Evolutionary conservation across 2,329 filamentous ascomycete species (phyloP).

Genomic region (Calonectria henricotiae): DNA sequence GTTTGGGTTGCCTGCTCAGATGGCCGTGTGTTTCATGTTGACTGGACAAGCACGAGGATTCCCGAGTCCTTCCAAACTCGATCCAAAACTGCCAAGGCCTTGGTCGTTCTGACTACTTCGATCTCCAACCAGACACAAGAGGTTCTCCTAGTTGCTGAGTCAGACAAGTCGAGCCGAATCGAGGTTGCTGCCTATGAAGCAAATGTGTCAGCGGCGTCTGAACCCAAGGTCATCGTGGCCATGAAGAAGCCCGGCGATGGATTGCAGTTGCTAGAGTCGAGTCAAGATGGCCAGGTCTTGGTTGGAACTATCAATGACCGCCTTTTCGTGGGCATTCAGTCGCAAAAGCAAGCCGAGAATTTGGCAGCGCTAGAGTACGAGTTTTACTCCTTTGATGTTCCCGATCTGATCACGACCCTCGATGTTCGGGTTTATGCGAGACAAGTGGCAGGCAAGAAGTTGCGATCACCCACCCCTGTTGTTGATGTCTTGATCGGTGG

Average conservation of each 20-base stretch:
- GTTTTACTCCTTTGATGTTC: slow-evolving; percentile 72
- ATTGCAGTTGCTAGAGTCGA: slow-evolving; percentile 64
- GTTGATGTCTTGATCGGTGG: slow-evolving; percentile 87
- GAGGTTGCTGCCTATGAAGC: slow-evolving; percentile 67
- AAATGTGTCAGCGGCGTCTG: slow-evolving; percentile 50
- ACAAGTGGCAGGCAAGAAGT: slow-evolving; percentile 45
- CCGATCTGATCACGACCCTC: slow-evolving; percentile 78
- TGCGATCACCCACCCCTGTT: slow-evolving; percentile 55
- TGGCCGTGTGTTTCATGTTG: slow-evolving; percentile 71
- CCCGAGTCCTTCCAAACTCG: slow-evolving; percentile 62
- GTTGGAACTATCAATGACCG: slow-evolving; percentile 61
- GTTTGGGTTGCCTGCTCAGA: slow-evolving; percentile 75
- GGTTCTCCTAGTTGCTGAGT: slow-evolving; percentile 66
- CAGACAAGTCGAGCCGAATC: slow-evolving; percentile 55
- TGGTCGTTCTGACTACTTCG: slow-evolving; percentile 62
- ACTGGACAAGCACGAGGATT: slow-evolving; percentile 69
- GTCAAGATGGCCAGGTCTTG: slow-evolving; percentile 72
- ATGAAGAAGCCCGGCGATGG: slow-evolving; percentile 58
- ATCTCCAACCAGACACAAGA: slow-evolving; percentile 60
- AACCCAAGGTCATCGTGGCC: slow-evolving; percentile 58
- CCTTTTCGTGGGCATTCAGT: slow-evolving; percentile 57
- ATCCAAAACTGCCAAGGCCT: slow-evolving; percentile 64
- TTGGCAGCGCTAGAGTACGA: slow-evolving; percentile 64
- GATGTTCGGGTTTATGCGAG: slow-evolving; percentile 70
- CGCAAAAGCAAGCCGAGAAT: slow-evolving; percentile 43